phyloP scores from a whole-genome alignment of 352 stramenopile genomes.

The Phytopythium delawarense region DNA sequence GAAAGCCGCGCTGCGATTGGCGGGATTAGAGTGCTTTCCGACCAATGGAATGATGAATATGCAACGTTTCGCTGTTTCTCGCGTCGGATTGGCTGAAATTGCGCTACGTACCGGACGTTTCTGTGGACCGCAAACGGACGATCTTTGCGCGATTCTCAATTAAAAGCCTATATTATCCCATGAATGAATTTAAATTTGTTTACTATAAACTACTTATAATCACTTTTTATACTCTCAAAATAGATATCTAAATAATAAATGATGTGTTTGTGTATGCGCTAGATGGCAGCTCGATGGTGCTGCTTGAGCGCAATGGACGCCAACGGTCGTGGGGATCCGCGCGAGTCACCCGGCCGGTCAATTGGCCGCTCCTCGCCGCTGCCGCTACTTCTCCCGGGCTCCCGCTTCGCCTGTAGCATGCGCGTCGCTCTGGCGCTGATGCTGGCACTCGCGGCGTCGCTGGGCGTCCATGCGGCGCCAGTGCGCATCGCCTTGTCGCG shows the following conservation, averaged over 20 bases:
- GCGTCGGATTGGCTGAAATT: neutral
- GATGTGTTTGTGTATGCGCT: too few species aligned
- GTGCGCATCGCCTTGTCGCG: conserved; percentile 30
- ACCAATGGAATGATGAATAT: neutral
- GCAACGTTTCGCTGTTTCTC: neutral
- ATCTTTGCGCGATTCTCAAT: neutral
- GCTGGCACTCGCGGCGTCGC: neutral
- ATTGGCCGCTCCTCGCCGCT: conserved; percentile 2
- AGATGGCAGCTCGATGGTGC: neutral
- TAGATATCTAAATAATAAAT: neutral
- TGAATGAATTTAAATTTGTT: neutral
- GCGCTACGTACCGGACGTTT: neutral
- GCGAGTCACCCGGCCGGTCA: neutral
- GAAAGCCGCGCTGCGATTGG: neutral
- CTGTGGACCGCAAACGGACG: neutral
- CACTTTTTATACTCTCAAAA: too few species aligned
- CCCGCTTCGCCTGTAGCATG: neutral
- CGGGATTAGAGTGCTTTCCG: neutral
- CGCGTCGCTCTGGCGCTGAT: neutral
- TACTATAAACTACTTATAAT: neutral
- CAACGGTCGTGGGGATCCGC: conserved; percentile 1
- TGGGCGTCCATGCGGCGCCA: conserved; percentile 10
- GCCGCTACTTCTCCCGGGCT: neutral
- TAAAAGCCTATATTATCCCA: neutral
- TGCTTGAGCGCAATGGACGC: neutral